Evolutionary conservation across 2,329 filamentous ascomycete species (phyloP).

Genomic region (Fusarium sp.): DNA sequence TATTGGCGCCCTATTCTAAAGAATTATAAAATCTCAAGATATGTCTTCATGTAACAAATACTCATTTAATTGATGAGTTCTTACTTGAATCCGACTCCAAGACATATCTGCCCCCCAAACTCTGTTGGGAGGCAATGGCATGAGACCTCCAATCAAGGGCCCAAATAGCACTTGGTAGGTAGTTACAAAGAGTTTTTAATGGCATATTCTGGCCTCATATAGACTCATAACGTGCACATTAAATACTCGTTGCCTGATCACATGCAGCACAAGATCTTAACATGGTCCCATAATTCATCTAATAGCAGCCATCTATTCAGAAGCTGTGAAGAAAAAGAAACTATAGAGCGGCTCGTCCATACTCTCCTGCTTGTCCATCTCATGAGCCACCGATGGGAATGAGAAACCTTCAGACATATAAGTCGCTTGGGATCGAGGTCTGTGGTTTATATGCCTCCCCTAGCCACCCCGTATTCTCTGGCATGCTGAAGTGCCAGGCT

Average conservation of each 20-base stretch:
- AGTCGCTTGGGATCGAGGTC: not conserved
- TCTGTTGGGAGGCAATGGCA: too few species aligned
- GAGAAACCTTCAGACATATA: not conserved
- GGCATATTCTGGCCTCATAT: too few species aligned
- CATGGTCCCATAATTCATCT: slow-evolving; percentile 18
- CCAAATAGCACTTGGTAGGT: too few species aligned
- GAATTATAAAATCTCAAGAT: not conserved
- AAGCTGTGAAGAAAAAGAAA: slow-evolving; percentile 38
- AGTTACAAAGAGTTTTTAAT: too few species aligned
- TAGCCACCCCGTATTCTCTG: slow-evolving; percentile 29
- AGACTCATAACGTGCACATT: too few species aligned
- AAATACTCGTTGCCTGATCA: not conserved
- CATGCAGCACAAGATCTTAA: not conserved
- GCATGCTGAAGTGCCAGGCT: slow-evolving; percentile 32
- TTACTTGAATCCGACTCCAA: too few species aligned
- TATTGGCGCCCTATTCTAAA: not conserved
- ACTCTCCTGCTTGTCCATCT: slow-evolving; percentile 31
- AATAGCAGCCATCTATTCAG: slow-evolving; percentile 44
- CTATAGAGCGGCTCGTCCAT: slow-evolving; percentile 42
- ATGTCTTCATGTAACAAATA: not conserved
- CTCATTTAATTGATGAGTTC: not conserved
- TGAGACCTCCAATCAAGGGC: too few species aligned
- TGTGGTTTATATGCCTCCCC: not conserved
- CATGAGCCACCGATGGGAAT: slow-evolving; percentile 10
- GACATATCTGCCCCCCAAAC: too few species aligned